These are phyloP conservation scores for Alloteropsis semialata DNA, from an alignment of 176 grass and related monocot species.

Conservation along the genomic window DNA sequence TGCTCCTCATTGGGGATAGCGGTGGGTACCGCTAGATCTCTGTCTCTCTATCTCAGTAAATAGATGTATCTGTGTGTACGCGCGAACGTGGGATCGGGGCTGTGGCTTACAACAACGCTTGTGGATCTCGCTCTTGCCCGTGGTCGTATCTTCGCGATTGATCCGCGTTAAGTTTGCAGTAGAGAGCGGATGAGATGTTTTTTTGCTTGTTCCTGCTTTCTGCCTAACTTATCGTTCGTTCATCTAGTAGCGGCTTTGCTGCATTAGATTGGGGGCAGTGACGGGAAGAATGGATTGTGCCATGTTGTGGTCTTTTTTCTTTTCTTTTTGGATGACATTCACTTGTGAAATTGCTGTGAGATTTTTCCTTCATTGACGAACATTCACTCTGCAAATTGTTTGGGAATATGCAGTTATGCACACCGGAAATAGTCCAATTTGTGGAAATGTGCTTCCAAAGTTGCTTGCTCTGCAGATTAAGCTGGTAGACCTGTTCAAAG, in stretches of 20 bases:
- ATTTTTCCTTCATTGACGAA: not conserved
- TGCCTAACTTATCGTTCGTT: not conserved
- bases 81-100: constrained; percentile 14
- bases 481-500: not conserved
- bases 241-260: not conserved
- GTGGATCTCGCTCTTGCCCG: constrained; percentile 1
- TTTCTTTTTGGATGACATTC: not conserved
- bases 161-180: not conserved
- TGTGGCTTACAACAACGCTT: not conserved
- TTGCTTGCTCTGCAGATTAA: constrained; percentile 22
- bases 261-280: not conserved
- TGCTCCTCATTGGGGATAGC: constrained; percentile 86
- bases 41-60: not conserved
- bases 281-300: not conserved
- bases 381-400: not conserved
- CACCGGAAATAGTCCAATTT: constrained; percentile 20
- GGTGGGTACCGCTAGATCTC: constrained; percentile 64
- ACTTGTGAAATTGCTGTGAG: not conserved
- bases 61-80: not conserved
- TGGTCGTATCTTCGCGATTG: not conserved
- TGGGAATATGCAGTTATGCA: not conserved
- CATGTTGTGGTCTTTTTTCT: not conserved
- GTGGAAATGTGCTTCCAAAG: not conserved
- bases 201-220: not conserved
- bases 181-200: not conserved